A percentile compares a stretch with the other conserved stretches of the same genome.
Evolutionary conservation across 805 yeast species (phyloP).

Genomic region (Saccharomycopsis fermentans): DNA sequence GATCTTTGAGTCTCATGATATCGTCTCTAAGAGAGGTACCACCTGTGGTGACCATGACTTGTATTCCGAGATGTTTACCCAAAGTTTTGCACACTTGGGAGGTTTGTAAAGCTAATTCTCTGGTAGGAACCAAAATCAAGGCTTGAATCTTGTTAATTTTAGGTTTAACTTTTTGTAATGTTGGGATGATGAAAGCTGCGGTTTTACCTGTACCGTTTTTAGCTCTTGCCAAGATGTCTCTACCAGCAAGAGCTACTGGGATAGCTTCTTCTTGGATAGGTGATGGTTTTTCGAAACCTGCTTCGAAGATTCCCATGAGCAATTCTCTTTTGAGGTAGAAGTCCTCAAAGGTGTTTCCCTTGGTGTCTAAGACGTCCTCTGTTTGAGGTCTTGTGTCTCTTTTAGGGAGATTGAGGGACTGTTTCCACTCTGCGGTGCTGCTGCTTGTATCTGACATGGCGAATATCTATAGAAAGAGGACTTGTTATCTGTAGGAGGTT

Average conservation of each 20-base stretch:
- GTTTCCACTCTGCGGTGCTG: conserved; percentile 46
- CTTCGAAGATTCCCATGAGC: conserved; percentile 97
- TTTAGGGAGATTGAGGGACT: conserved; percentile 59
- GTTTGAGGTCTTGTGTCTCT: conserved; percentile 95
- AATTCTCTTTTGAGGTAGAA: conserved; percentile 85
- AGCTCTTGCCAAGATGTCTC: conserved; percentile 95
- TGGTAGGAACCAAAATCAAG: conserved; percentile 88
- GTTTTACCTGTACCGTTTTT: conserved; percentile 99
- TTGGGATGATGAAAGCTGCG: conserved; percentile 92
- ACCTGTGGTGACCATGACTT: conserved; percentile 97
- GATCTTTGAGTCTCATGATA: conserved; percentile 81
- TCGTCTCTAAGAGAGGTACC: conserved; percentile 94
- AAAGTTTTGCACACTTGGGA: conserved; percentile 94
- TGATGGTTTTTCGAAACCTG: conserved; percentile 96
- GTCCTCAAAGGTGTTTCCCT: conserved; percentile 87
- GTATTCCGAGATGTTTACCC: conserved; percentile 85
- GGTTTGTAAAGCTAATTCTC: conserved; percentile 95
- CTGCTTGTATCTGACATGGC: not conserved
- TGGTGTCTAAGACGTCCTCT: conserved; percentile 86
- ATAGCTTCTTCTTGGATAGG: conserved; percentile 97
- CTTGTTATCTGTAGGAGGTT: too few relatives aligned
- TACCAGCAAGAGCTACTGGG: conserved; percentile 89
- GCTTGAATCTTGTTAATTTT: conserved; percentile 81
- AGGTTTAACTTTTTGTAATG: conserved; percentile 81
- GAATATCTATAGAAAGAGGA: not conserved